Base-by-base conservation (phyloP, 1,284 basidiomycete genomes). In the Serendipita sp. region DNA sequence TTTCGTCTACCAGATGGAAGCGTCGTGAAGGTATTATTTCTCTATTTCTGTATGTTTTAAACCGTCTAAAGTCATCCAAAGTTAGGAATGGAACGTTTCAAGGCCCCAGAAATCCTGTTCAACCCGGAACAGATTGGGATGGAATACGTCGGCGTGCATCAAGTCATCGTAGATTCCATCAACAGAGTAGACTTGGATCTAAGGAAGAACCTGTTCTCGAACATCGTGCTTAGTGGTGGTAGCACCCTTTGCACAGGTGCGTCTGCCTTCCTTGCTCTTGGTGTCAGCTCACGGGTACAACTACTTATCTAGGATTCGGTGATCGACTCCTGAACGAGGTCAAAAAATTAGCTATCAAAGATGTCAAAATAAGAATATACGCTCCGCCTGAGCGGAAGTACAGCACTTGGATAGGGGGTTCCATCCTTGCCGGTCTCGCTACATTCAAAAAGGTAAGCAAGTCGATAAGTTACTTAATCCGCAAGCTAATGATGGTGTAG, bases 301-400 rank as follows among this genome's bases (percentile, higher is more conserved):
- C 42, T 26, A 44, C 1, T 22, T 22, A 22, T 10, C 12, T 69
- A 94, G 93, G 93, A 6, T 99, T 97, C 72, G 96, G 96, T 62
- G 96, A 99, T 75, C 83, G 96, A 60, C 78, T 99, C 65, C 77
- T 99, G 64, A 90, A 91, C 70, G 96, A 99, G 75, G 88, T 96
- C 61, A 98, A 98, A 79, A 93, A 91, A 75, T 78, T 97, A 55
- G 91, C 93, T n/a, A 74, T 98, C 67, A 93, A 96, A 71, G 96
- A 99, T 69, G 85, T 95, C 71, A 98, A 98, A 79, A 93, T 99
- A 75, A 97, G 97, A 78, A 99, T 99, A 70, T 97, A 93, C 69
- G 96, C 96, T 12, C 96, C 96, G 34, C 96, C 96, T n/a, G 96
- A 99, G 75, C 86, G 96, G 66, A 99, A 99, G 77, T 99, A 99